Evolutionary conservation across 1,284 basidiomycete genomes (phyloP).

Genomic region (Ganoderma multipileum): DNA sequence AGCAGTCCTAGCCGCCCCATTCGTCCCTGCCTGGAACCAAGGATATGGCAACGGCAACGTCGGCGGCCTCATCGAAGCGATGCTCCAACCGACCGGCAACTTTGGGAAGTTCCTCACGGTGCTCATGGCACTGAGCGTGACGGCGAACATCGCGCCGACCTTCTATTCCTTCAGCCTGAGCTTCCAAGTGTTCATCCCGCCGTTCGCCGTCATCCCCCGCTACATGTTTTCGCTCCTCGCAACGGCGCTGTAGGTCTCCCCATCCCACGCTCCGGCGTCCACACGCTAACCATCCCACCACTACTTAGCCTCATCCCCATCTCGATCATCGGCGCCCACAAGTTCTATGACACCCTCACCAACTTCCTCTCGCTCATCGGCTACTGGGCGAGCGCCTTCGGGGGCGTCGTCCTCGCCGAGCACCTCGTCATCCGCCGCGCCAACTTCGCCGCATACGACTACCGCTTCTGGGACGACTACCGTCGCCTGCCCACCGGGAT

Average conservation of each 20-base stretch:
- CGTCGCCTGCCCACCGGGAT: constrained; percentile 66
- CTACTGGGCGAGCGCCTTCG: constrained; percentile 72
- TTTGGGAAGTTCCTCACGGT: constrained; percentile 92
- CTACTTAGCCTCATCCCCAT: constrained; percentile 54
- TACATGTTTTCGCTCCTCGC: constrained; percentile 87
- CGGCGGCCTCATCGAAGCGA: constrained; percentile 78
- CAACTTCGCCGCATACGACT: constrained; percentile 58
- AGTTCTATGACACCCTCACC: constrained; percentile 68
- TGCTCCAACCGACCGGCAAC: constrained; percentile 72
- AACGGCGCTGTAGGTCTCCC: constrained; percentile 72
- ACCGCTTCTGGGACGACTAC: constrained; percentile 60
- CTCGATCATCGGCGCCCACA: constrained; percentile 71
- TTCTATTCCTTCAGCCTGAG: constrained; percentile 88
- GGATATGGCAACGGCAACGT: constrained; percentile 69
- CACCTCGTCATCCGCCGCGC: constrained; percentile 67
- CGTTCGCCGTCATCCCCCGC: constrained; percentile 73
- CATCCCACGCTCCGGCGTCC: background rate
- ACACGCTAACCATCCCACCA: background rate
- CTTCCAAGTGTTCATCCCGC: constrained; percentile 81
- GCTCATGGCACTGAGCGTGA: constrained; percentile 80
- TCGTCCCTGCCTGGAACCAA: constrained; percentile 72
- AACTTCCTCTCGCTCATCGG: constrained; percentile 80
- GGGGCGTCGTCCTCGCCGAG: constrained; percentile 66
- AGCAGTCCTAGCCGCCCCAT: constrained; percentile 60
- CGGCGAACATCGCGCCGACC: constrained; percentile 85